Evolutionary conservation across 2,329 filamentous ascomycete genomes (phyloP).

Genomic region (Aspergillus latus): DNA sequence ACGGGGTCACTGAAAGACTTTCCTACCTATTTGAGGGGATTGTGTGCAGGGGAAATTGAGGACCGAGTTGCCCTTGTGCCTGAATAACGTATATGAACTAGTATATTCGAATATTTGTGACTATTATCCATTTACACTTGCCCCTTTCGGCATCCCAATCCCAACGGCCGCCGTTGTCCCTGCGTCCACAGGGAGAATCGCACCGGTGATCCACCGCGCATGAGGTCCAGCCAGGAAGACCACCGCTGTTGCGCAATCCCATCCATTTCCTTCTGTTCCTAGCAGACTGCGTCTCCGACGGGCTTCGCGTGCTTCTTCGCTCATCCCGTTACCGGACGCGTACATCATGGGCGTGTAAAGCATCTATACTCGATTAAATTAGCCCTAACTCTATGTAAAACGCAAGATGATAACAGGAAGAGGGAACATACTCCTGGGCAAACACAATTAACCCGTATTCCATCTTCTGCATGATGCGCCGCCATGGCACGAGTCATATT

Average conservation of each 20-base stretch:
- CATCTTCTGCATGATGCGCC: constrained; percentile 52
- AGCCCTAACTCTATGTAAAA: too few relatives aligned
- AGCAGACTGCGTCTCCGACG: constrained; percentile 52
- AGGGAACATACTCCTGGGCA: constrained; percentile 44
- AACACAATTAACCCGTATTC: constrained; percentile 57
- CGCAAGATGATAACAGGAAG: neutral
- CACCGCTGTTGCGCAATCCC: constrained; percentile 55
- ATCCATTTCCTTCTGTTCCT: constrained; percentile 56
- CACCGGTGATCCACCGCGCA: constrained; percentile 54
- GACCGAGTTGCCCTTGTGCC: constrained; percentile 21
- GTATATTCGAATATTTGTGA: neutral
- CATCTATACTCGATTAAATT: constrained; percentile 32
- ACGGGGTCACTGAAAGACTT: constrained; percentile 34
- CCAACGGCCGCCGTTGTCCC: constrained; percentile 46
- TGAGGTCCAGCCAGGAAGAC: constrained; percentile 54
- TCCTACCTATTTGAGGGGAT: constrained; percentile 32
- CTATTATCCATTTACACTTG: constrained; percentile 34
- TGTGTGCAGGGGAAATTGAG: constrained; percentile 39
- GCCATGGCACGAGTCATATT: constrained; percentile 60
- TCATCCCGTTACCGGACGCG: constrained; percentile 46
- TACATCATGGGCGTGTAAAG: constrained; percentile 60
- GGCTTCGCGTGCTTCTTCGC: constrained; percentile 49
- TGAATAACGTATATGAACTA: neutral
- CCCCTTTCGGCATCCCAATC: constrained; percentile 41
- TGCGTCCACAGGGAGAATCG: constrained; percentile 51